Base-by-base conservation (phyloP, 805 yeast species). In the Teunomyces pallodes region DNA sequence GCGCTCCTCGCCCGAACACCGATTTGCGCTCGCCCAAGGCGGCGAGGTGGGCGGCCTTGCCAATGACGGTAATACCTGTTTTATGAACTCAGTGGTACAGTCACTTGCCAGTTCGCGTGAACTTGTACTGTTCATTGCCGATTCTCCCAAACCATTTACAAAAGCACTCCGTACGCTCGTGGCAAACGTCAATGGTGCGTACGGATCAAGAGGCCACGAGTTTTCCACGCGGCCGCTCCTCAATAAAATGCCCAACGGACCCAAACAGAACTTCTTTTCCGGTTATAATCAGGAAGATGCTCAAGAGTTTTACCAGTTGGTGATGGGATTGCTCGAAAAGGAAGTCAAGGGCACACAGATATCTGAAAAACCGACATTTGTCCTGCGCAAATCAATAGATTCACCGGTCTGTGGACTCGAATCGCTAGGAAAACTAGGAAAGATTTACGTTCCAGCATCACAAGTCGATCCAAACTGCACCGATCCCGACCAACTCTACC, bases 231-330 rank as follows among this genome's bases (percentile, higher is more conserved):
- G 74, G 47, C 74, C 75, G 12, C 65, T 87, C 40, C 64, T 87
- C 45, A 83, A 79, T 58, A 78, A 80, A 4, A 85, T 87, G 89
- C 79, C 86, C 4, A 85, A 86, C 59, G 87, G 89, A 0, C 91
- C 94, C 10, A 84, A 83, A 55, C 86, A 83, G 59, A 85, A 84
- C 61, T 79, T 90, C 50, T 82, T 90, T 56, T 67, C 82, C 47
- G 94, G 97, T 1, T 89, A 89, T 61, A 90, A 88, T 60, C 98
- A 91, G 68, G 97, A 91, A 65, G 98, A 91, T 69, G 97, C 97
- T 0, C 97, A 91, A 66, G 98, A 91, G 64, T 91, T 91, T 60
- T 91, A 91, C 70, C 97, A 91, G 63, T 76, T 84, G 45, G 77
- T 87, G 2, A 73, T 87, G 76, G 75, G 79, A 36, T 81, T 85